phyloP scores from a whole-genome alignment of 2,329 filamentous ascomycete species.

The Calonectria multiphialidica region DNA sequence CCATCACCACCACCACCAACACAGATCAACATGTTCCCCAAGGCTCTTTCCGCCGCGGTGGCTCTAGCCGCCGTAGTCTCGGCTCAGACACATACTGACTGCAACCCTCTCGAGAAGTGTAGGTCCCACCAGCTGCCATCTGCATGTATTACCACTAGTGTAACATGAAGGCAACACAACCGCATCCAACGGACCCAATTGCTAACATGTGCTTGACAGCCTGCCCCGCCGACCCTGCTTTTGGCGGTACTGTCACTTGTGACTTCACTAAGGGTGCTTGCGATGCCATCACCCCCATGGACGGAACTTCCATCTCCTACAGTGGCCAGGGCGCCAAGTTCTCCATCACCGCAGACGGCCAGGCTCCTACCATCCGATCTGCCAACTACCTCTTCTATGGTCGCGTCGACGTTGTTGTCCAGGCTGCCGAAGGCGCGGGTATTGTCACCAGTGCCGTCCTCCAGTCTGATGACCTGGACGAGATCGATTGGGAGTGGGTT shows the following conservation, averaged over 20 bases:
- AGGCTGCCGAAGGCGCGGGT: slow-evolving; percentile 83
- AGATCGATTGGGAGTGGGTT: slow-evolving; percentile 96
- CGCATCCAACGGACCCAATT: background rate
- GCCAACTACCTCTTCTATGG: slow-evolving; percentile 98
- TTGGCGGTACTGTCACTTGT: slow-evolving; percentile 71
- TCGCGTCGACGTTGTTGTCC: slow-evolving; percentile 81
- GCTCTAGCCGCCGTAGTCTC: slow-evolving; percentile 64
- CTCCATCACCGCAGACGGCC: slow-evolving; percentile 75
- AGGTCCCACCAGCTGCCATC: slow-evolving; percentile 20
- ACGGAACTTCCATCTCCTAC: slow-evolving; percentile 63
- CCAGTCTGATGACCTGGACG: slow-evolving; percentile 88
- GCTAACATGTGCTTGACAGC: slow-evolving; percentile 45
- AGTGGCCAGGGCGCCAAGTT: slow-evolving; percentile 65
- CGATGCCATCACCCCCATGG: slow-evolving; percentile 61
- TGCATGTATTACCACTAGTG: background rate
- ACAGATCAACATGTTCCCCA: slow-evolving; percentile 54
- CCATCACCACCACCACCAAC: slow-evolving; percentile 16
- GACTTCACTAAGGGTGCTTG: slow-evolving; percentile 84
- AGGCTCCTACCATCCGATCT: slow-evolving; percentile 79
- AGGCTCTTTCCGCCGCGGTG: slow-evolving; percentile 58
- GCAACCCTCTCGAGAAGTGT: slow-evolving; percentile 67
- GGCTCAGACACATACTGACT: slow-evolving; percentile 69
- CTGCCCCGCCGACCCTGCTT: slow-evolving; percentile 82
- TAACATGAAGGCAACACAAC: background rate
- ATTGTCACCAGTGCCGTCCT: slow-evolving; percentile 92